Percentiles rank a stretch among this genome's conserved stretches.
These are phyloP conservation scores for Rubroshorea leprosula DNA, from an alignment of 345 rosid species.

Conservation along the genomic window DNA sequence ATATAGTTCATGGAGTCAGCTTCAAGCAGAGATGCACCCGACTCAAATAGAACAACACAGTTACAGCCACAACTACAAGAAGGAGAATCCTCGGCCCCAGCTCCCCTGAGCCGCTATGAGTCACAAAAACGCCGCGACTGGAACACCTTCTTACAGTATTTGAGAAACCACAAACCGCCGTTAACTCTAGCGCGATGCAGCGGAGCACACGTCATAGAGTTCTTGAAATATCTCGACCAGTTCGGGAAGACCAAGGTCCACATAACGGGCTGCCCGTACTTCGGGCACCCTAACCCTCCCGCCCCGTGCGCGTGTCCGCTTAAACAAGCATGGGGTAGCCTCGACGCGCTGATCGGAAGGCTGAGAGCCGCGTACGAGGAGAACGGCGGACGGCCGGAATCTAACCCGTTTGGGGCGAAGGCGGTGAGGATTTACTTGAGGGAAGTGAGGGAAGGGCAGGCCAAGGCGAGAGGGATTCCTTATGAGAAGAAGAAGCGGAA, in stretches of 20 bases:
- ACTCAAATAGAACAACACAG: conserved; percentile 20
- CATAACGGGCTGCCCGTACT: conserved; percentile 46
- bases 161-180: conserved; percentile 64
- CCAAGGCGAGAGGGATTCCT: conserved; percentile 71
- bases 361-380: conserved; percentile 72
- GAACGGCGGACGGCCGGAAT: conserved; percentile 57
- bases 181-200: conserved; percentile 51
- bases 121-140: conserved; percentile 68
- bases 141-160: conserved; percentile 69
- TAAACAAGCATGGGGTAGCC: conserved; percentile 75
- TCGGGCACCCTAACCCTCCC: conserved; percentile 57
- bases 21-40: conserved; percentile 21
- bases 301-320: conserved; percentile 62
- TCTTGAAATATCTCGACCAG: conserved; percentile 62
- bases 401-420: conserved; percentile 59
- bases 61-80: conserved; percentile 1
- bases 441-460: conserved; percentile 63
- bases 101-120: conserved; percentile 58
- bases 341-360: conserved; percentile 74
- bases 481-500: conserved; percentile 73
- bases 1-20: conserved; percentile 30
- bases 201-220: conserved; percentile 70
- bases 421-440: conserved; percentile 64
- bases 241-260: conserved; percentile 76
- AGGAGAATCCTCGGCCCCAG: conserved; percentile 20